Evolutionary conservation across 139 green algal genomes (phyloP), one percentile per base, ranked within the genome.

Genomic region (Tetradesmus lagerheimii): DNA sequence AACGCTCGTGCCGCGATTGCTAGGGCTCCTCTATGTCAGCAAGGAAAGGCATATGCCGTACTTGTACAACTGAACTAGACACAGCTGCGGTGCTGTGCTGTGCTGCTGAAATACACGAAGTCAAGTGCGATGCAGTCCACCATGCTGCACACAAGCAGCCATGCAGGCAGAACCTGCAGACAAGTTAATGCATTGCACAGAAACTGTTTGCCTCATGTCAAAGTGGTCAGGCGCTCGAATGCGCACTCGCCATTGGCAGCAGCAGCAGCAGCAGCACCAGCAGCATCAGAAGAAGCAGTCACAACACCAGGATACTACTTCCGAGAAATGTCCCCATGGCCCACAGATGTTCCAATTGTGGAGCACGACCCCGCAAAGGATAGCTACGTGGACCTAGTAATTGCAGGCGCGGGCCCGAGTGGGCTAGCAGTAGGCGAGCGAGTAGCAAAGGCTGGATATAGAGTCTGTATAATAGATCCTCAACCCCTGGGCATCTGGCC

Each of bases 381-480:
- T 2, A 80, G 77, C 0, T 83, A 92, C 29, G 94, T 99, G 25
- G 97, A 99, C 90, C 88, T 99, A 34, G 86, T 99, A 0, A 92
- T 99, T 2, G 97, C 97, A 12, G 98, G 98, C 20, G 95, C 94
- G 2, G 98, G 98, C 0, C 98, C 98, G 6, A 95, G 97, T 23
- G 98, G 98, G 35, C 89, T 99, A 31, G 92, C 94, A 23, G 96
- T 98, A 14, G 97, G 95, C 0, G 93, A 93, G 45, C 81, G 93
- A 29, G 93, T 97, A 4, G 89, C 94, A 18, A 29, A 23, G 20
- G 91, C 87, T 27, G 96, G 95, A 29, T 97, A 97, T 93, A 91
- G 81, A 8, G 97, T 99, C 3, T 95, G 91, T 64, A 90, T 99
- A 16, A 91, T 99, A 2, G 98, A 99, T 87, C 97, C 97, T 1